These are phyloP conservation scores for Solanum gracilifrons DNA, from an alignment of 257 asterid species.

Conservation along the genomic window DNA sequence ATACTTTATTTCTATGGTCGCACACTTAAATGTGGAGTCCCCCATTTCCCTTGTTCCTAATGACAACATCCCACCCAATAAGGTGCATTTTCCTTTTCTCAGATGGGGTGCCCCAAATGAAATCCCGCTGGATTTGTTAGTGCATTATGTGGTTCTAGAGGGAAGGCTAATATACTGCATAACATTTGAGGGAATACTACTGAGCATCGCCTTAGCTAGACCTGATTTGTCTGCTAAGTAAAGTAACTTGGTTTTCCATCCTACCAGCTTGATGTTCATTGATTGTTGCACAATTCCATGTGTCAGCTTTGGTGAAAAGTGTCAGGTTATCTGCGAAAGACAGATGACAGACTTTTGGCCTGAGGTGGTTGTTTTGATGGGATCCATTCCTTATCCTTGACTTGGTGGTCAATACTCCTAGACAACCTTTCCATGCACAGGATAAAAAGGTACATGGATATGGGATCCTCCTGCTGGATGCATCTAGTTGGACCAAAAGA, in stretches of 20 bases:
- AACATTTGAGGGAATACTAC: not conserved
- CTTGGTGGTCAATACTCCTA: not conserved
- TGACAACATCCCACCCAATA: not conserved
- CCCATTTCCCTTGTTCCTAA: not conserved
- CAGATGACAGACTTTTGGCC: not conserved
- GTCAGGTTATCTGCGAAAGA: too few species aligned
- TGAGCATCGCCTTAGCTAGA: not conserved
- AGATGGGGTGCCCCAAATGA: not conserved
- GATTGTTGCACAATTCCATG: too few species aligned
- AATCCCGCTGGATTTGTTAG: not conserved
- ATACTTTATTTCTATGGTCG: not conserved
- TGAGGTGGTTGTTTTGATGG: too few species aligned
- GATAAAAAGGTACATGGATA: too few species aligned
- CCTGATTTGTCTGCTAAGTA: too few species aligned
- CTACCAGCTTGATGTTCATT: too few species aligned
- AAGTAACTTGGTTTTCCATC: not conserved
- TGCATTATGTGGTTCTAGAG: too few species aligned
- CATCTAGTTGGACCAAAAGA: not conserved
- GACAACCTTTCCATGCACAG: not conserved
- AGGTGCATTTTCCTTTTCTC: not conserved
- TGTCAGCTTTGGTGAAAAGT: not conserved
- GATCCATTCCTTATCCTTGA: not conserved
- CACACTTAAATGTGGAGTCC: not conserved
- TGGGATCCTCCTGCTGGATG: not conserved
- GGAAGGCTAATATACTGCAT: too few species aligned